These are phyloP conservation scores for Infundibulicybe gibba DNA, from an alignment of 768 basidiomycete genomes.

Conservation along the genomic window DNA sequence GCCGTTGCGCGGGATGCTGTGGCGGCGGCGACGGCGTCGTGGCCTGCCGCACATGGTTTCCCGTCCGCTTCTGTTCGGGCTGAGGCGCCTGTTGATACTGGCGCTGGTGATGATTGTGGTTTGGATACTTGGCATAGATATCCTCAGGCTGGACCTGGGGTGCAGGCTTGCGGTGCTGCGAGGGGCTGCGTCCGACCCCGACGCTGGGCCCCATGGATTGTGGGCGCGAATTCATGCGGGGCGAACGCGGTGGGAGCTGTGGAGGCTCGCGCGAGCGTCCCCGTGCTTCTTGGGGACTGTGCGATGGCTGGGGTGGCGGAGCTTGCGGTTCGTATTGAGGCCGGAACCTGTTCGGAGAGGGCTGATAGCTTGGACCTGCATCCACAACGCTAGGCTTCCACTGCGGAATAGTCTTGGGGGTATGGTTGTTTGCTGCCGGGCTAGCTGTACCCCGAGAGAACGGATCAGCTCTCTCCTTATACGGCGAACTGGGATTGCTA, in stretches of 20 bases:
- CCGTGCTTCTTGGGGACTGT: not conserved
- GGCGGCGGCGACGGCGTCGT: not conserved
- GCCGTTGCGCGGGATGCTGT: constrained; percentile 3
- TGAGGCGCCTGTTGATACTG: not conserved
- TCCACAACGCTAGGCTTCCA: not conserved
- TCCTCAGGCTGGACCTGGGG: no score
- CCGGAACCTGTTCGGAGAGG: constrained; percentile 1
- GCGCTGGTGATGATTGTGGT: not conserved
- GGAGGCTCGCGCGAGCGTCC: not conserved
- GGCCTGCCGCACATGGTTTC: not conserved
- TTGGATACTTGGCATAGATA: no score
- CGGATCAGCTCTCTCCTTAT: no score
- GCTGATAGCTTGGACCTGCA: not conserved
- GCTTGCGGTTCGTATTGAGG: constrained; percentile 4
- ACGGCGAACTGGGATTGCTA: not conserved
- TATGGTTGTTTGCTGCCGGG: no score
- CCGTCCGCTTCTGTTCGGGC: not conserved
- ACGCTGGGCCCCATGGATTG: not conserved
- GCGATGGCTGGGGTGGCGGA: not conserved
- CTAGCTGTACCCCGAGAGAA: no score
- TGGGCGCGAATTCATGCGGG: not conserved
- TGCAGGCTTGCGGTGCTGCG: constrained; percentile 2
- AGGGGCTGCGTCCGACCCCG: not conserved
- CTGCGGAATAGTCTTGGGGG: not conserved
- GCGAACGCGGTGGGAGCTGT: constrained; percentile 1